phyloP scores from a whole-genome alignment of 2,329 filamentous ascomycete genomes.

The Venturia nashicola region DNA sequence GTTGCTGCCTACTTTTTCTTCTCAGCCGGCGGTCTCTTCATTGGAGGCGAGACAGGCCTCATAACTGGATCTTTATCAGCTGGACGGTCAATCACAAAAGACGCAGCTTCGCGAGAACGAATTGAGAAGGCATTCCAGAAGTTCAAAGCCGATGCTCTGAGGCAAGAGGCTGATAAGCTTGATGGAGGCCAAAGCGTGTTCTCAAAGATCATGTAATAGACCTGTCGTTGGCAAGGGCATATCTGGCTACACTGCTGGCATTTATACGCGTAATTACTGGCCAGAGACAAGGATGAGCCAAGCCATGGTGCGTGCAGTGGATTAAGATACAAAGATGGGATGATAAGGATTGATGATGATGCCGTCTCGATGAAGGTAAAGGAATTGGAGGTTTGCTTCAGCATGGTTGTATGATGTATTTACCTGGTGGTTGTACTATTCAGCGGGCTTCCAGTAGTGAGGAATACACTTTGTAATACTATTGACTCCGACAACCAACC shows the following conservation, averaged over 20 bases:
- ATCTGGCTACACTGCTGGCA: neutral
- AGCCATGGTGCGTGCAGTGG: neutral
- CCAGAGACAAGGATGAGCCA: neutral
- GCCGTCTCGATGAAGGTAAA: neutral
- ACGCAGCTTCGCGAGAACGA: slow-evolving; percentile 41
- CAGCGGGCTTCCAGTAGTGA: neutral
- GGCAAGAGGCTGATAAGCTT: slow-evolving; percentile 43
- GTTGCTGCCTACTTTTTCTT: slow-evolving; percentile 52
- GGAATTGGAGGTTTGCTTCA: neutral
- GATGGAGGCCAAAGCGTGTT: slow-evolving; percentile 25
- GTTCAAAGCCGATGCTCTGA: slow-evolving; percentile 52
- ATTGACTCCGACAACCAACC: no score
- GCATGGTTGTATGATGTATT: neutral
- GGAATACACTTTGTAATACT: neutral
- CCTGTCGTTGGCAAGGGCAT: neutral
- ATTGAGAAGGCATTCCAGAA: slow-evolving; percentile 52
- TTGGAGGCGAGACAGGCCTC: slow-evolving; percentile 53
- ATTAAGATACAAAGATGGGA: neutral
- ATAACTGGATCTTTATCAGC: slow-evolving; percentile 45
- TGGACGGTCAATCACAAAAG: slow-evolving; percentile 37
- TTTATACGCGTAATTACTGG: neutral
- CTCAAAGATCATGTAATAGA: neutral
- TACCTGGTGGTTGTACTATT: neutral
- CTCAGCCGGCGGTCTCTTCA: slow-evolving; percentile 46
- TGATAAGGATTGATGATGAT: neutral